Conservation (phyloP, 1,139 yeast species). For the Pichia sp. region DNA sequence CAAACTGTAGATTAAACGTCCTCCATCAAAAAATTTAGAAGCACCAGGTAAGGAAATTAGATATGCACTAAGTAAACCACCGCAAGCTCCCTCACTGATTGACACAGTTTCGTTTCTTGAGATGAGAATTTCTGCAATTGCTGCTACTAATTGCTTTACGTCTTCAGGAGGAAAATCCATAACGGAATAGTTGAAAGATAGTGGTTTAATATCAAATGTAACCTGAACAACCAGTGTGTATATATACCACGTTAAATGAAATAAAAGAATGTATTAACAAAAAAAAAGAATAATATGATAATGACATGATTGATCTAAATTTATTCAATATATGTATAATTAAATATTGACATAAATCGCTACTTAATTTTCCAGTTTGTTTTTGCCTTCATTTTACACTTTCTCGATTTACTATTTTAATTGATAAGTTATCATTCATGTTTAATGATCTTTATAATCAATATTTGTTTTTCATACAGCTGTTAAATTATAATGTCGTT, state of each 20-base stretch:
- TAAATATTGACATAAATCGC: too few relatives aligned
- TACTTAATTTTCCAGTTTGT: too few relatives aligned
- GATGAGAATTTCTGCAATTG: slow-evolving; percentile 52
- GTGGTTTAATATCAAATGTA: too few relatives aligned
- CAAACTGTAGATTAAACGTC: slow-evolving; percentile 71
- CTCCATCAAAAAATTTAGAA: slow-evolving; percentile 75
- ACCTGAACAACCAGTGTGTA: too few relatives aligned
- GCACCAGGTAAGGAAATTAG: slow-evolving; percentile 83
- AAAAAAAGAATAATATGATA: too few relatives aligned
- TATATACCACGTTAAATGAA: too few relatives aligned
- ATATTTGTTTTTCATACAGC: background rate
- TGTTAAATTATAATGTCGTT: slow-evolving; percentile 16
- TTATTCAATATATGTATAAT: too few relatives aligned
- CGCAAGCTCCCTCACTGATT: slow-evolving; percentile 85
- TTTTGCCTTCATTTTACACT: too few relatives aligned
- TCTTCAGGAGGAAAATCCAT: slow-evolving; percentile 61
- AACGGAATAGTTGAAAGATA: background rate
- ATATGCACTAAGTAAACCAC: slow-evolving; percentile 77
- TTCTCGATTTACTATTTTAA: too few relatives aligned
- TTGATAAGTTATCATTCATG: too few relatives aligned
- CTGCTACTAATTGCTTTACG: slow-evolving; percentile 42
- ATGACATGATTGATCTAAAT: too few relatives aligned
- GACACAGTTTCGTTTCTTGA: slow-evolving; percentile 59
- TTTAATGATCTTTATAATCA: background rate
- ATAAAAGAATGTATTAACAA: too few relatives aligned